Percentiles rank a stretch among this genome's conserved stretches.
Conservation (phyloP, 2,329 filamentous ascomycete genomes). For the Fusarium albosuccineum region DNA sequence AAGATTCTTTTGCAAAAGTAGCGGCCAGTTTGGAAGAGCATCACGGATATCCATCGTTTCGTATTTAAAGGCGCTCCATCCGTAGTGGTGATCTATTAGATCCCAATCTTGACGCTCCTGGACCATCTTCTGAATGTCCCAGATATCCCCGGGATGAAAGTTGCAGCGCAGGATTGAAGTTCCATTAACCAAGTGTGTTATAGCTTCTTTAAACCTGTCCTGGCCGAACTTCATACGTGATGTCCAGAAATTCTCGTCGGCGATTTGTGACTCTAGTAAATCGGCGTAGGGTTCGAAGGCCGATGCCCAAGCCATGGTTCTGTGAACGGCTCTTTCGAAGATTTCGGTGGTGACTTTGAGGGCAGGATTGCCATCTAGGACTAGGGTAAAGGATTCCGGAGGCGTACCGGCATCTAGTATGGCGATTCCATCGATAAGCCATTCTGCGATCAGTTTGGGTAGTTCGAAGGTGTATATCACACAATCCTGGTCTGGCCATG, state of each 20-base stretch:
- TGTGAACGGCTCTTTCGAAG: constrained; percentile 5
- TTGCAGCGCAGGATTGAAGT: constrained; percentile 1
- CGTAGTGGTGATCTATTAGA: too few species aligned
- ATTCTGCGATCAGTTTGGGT: background rate
- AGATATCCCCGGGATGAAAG: constrained; percentile 3
- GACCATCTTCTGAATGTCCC: background rate
- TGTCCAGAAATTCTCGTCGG: background rate
- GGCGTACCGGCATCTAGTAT: constrained; percentile 9
- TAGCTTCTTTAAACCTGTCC: too few species aligned
- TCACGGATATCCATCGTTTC: too few species aligned
- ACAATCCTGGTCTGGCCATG: background rate
- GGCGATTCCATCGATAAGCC: constrained; percentile 2
- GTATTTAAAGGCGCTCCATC: too few species aligned
- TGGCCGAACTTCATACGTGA: background rate
- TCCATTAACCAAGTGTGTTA: background rate
- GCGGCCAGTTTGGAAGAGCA: too few species aligned
- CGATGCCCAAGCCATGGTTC: background rate
- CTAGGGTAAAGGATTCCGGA: constrained; percentile 2
- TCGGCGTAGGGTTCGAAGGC: background rate
- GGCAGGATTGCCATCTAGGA: constrained; percentile 5
- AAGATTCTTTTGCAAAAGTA: too few species aligned
- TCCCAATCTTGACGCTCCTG: background rate
- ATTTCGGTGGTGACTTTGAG: background rate
- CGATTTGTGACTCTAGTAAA: background rate
- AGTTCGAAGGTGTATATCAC: background rate